These are phyloP conservation scores for Trichoderma atroviride DNA, from an alignment of 2,329 filamentous ascomycete genomes.

Conservation along the genomic window DNA sequence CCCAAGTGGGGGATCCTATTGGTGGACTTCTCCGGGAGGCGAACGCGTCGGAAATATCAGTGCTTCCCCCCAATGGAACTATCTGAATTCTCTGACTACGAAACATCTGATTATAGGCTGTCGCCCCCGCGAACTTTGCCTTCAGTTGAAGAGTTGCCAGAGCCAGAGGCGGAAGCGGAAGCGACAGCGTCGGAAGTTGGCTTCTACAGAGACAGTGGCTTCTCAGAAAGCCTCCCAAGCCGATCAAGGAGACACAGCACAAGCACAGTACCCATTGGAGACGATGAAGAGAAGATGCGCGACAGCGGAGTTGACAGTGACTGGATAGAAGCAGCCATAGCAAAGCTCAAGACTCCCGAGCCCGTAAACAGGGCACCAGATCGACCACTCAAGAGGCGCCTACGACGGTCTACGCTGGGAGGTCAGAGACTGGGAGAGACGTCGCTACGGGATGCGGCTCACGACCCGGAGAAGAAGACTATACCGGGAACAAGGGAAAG, in stretches of 20 bases:
- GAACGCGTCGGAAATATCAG: conserved; percentile 29
- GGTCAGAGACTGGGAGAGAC: conserved; percentile 40
- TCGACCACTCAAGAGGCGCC: conserved; percentile 29
- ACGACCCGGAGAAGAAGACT: conserved; percentile 49
- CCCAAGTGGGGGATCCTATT: conserved; percentile 37
- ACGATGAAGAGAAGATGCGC: conserved; percentile 50
- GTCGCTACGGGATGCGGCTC: conserved; percentile 40
- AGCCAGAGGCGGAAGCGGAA: conserved; percentile 52
- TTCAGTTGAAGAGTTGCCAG: conserved; percentile 55
- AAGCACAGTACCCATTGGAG: conserved; percentile 26
- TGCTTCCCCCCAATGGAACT: conserved; percentile 25
- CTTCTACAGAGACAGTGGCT: conserved; percentile 36
- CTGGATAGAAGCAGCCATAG: conserved; percentile 41
- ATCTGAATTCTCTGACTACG: conserved; percentile 28
- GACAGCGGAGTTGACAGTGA: conserved; percentile 61
- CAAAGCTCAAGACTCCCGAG: conserved; percentile 36
- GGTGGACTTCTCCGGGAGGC: conserved; percentile 40
- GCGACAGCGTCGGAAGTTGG: conserved; percentile 28
- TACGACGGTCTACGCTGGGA: conserved; percentile 38
- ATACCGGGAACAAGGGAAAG: conserved; percentile 28
- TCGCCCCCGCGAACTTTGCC: conserved; percentile 50
- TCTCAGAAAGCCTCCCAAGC: conserved; percentile 46
- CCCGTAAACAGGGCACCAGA: conserved; percentile 25
- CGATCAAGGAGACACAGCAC: conserved; percentile 43
- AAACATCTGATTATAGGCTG: conserved; percentile 46